phyloP scores from a whole-genome alignment of 805 yeast species.

The Ogataea saltuana region DNA sequence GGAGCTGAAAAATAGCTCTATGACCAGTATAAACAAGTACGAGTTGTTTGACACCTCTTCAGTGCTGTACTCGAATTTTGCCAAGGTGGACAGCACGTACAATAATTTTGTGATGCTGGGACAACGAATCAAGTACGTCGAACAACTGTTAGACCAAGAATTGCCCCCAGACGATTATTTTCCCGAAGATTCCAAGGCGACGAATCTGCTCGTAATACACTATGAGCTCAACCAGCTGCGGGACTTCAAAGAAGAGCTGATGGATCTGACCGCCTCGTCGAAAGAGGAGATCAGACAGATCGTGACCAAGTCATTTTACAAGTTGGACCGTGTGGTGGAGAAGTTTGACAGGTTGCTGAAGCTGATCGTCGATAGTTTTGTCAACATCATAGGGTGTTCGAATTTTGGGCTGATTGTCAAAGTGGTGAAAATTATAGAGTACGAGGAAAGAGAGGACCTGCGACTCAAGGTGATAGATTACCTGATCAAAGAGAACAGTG shows the following conservation, averaged over 20 bases:
- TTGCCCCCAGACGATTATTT: constrained; percentile 28
- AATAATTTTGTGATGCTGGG: constrained; percentile 60
- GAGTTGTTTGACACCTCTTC: constrained; percentile 69
- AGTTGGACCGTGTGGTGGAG: constrained; percentile 48
- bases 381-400: constrained; percentile 67
- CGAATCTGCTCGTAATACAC: constrained; percentile 66
- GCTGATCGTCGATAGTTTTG: constrained; percentile 62
- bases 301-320: constrained; percentile 54
- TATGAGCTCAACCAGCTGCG: constrained; percentile 67
- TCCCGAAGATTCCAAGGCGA: constrained; percentile 45
- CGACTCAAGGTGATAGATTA: constrained; percentile 37
- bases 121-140: constrained; percentile 49
- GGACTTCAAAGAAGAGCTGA: constrained; percentile 76
- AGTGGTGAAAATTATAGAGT: constrained; percentile 73
- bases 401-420: constrained; percentile 70
- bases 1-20: constrained; percentile 45
- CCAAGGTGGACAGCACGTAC: constrained; percentile 64
- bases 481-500: constrained; percentile 14
- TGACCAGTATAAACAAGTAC: constrained; percentile 62
- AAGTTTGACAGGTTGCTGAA: constrained; percentile 65
- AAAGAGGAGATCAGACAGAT: constrained; percentile 68
- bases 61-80: constrained; percentile 67
- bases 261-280: constrained; percentile 45
- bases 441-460: constrained; percentile 77
- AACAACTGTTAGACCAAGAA: constrained; percentile 52